These are phyloP conservation scores for Teratosphaeria destructans DNA, from an alignment of 2,329 filamentous ascomycete genomes.

Conservation along the genomic window DNA sequence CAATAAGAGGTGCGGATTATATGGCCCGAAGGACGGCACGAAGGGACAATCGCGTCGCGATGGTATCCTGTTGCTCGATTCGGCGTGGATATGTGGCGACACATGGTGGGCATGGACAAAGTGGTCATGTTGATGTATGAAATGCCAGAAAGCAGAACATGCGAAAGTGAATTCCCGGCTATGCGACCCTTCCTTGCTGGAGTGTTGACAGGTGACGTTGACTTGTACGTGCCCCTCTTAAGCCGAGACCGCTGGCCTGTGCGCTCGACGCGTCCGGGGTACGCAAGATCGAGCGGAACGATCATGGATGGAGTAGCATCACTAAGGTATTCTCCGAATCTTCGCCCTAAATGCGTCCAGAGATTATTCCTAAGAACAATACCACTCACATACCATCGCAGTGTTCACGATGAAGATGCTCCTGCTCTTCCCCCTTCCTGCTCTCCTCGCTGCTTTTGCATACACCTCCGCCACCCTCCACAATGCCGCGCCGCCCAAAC, in stretches of 20 bases:
- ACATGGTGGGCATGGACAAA: not conserved
- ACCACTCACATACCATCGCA: not conserved
- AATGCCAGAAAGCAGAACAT: not conserved
- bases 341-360: not conserved
- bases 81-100: not conserved
- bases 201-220: not conserved
- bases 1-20: not conserved
- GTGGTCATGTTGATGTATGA: not conserved
- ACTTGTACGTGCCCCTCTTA: not conserved
- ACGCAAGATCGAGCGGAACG: not conserved
- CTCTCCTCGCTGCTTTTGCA: conserved; percentile 7
- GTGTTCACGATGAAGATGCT: conserved; percentile 1
- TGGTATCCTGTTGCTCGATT: not conserved
- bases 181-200: not conserved
- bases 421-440: conserved; percentile 5
- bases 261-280: not conserved
- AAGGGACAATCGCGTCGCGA: not conserved
- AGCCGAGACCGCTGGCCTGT: not conserved
- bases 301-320: not conserved
- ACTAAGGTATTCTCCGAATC: not conserved
- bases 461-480: conserved; percentile 6
- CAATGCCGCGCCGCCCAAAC: conserved; percentile 26
- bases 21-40: not conserved
- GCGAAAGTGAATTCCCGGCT: not conserved
- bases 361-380: not conserved